These are phyloP conservation scores for Podospora didyma DNA, from an alignment of 495 filamentous ascomycete genomes.

Conservation along the genomic window DNA sequence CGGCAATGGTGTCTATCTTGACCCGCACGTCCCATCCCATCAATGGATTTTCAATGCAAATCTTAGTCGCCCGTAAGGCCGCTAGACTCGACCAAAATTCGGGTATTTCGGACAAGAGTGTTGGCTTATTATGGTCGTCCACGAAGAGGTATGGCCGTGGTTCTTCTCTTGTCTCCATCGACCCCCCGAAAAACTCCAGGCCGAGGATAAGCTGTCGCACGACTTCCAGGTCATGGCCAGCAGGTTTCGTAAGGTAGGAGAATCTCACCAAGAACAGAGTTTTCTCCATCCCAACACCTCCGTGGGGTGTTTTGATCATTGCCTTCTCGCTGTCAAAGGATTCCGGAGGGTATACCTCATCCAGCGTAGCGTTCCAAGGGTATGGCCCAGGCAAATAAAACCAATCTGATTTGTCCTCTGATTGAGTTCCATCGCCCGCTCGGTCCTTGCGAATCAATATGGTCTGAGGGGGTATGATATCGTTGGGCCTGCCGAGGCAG, in stretches of 20 bases:
- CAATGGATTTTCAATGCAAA: too few relatives aligned
- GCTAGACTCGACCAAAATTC: too few relatives aligned
- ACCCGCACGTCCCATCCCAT: too few relatives aligned
- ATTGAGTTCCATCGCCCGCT: neutral
- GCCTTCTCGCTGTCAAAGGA: slow-evolving; percentile 7
- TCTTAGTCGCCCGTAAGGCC: too few relatives aligned
- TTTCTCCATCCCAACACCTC: neutral
- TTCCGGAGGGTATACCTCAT: neutral
- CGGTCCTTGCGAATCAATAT: slow-evolving; percentile 7
- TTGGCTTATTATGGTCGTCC: too few relatives aligned
- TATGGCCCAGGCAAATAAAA: slow-evolving; percentile 4
- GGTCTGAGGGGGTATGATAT: neutral
- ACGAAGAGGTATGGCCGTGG: too few relatives aligned
- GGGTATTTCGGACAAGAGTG: too few relatives aligned
- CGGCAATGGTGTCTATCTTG: too few relatives aligned
- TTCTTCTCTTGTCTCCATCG: too few relatives aligned
- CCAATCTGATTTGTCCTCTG: slow-evolving; percentile 2
- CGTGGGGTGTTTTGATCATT: slow-evolving; percentile 6
- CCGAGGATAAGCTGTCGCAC: neutral
- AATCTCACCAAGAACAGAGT: neutral
- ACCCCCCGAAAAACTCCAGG: neutral
- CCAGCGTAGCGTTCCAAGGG: neutral
- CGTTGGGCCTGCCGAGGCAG: neutral
- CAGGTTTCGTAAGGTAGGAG: neutral
- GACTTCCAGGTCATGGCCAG: neutral